Conservation (phyloP, 129 eudicot genomes). For the Saussurea involucrata region DNA sequence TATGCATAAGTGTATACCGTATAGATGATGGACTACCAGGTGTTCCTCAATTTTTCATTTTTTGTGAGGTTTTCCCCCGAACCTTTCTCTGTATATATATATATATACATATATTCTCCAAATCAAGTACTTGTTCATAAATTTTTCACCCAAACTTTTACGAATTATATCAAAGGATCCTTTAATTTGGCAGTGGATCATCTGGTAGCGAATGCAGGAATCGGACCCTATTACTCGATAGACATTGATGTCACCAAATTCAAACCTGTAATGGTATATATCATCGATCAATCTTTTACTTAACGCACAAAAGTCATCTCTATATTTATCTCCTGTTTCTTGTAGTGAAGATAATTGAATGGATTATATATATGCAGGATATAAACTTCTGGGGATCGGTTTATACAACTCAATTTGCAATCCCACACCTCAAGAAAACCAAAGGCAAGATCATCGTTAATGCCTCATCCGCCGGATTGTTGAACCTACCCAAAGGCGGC, state of each 20-base stretch:
- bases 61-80: no score
- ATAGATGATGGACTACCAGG: no score
- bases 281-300: no score
- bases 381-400: slow-evolving; percentile 34
- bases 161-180: no score
- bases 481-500: slow-evolving; percentile 15
- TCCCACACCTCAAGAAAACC: slow-evolving; percentile 28
- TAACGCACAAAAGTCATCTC: no score
- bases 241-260: slow-evolving; percentile 18
- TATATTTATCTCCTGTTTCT: no score
- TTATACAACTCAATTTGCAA: slow-evolving; percentile 35
- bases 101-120: no score
- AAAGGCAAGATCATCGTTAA: slow-evolving; percentile 27
- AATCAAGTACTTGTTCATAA: no score
- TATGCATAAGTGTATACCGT: no score
- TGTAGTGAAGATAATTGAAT: no score
- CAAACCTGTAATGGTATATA: slow-evolving; percentile 4
- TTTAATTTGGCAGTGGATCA: slow-evolving; percentile 11
- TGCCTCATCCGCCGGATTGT: slow-evolving; percentile 15
- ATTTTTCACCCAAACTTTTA: not conserved
- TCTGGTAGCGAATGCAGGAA: slow-evolving; percentile 16
- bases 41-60: no score
- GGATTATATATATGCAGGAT: slow-evolving; percentile 8
- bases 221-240: not conserved
- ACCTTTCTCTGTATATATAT: no score